Evolutionary conservation across 805 yeast species (phyloP).

Genomic region (Cyberlindnera americana): DNA sequence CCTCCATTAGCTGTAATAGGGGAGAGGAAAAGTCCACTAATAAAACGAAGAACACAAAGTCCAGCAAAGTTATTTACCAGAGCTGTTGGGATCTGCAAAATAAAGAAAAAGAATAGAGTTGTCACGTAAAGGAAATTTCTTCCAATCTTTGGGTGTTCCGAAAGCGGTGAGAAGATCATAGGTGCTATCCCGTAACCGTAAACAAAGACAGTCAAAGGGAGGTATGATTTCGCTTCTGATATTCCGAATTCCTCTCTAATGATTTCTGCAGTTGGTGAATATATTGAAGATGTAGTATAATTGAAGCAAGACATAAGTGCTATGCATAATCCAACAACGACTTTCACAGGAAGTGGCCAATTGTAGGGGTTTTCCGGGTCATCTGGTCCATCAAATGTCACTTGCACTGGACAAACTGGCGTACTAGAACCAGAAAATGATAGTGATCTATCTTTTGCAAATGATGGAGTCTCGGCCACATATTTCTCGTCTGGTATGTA

Average conservation of each 20-base stretch:
- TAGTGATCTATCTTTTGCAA: not conserved
- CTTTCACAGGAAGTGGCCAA: constrained; percentile 46
- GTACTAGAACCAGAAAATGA: not conserved
- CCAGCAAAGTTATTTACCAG: constrained; percentile 47
- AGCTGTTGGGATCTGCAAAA: constrained; percentile 57
- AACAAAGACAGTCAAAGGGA: constrained; percentile 53
- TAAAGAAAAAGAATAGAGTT: constrained; percentile 43
- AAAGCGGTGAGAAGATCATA: constrained; percentile 52
- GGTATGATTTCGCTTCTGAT: constrained; percentile 40
- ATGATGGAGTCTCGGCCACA: constrained; percentile 7
- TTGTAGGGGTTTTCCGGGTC: constrained; percentile 56
- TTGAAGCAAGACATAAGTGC: constrained; percentile 44
- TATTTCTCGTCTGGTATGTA: constrained; percentile 34
- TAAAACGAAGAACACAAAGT: constrained; percentile 45
- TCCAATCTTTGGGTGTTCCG: constrained; percentile 53
- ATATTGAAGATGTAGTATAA: constrained; percentile 55
- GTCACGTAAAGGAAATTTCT: constrained; percentile 46
- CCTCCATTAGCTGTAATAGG: constrained; percentile 59
- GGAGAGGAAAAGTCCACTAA: constrained; percentile 52
- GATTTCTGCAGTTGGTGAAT: constrained; percentile 48
- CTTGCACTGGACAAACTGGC: not conserved
- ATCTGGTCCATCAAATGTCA: constrained; percentile 28
- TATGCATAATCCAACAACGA: constrained; percentile 34
- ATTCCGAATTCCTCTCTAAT: constrained; percentile 44
- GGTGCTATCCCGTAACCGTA: constrained; percentile 64